Percentiles rank a stretch among this genome's conserved stretches.
Conservation (phyloP, 108 stramenopile species). For the Skeletonema tropicum region DNA sequence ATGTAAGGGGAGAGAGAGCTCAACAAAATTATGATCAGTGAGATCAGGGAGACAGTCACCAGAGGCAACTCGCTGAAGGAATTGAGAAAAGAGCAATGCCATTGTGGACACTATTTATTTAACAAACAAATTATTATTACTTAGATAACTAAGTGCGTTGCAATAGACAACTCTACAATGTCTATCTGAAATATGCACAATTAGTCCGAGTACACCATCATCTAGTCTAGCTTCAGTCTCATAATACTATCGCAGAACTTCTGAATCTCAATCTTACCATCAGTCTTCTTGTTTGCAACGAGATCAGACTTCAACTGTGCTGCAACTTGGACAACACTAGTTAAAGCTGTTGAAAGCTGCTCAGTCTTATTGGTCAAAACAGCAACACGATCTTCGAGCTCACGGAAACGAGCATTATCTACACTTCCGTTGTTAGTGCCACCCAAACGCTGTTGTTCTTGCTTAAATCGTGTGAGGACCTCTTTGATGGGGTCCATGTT, state of each 20-base stretch:
- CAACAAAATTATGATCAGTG: too few relatives aligned
- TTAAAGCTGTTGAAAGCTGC: constrained; percentile 14
- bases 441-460: constrained; percentile 60
- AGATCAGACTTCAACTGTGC: constrained; percentile 48
- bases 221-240: neutral
- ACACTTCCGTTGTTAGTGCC: constrained; percentile 14
- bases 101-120: too few relatives aligned
- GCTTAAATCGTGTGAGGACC: constrained; percentile 79
- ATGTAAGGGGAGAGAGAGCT: too few relatives aligned
- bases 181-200: neutral
- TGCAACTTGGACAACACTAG: constrained; percentile 31
- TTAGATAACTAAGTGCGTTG: too few relatives aligned
- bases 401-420: constrained; percentile 38
- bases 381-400: constrained; percentile 40
- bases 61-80: too few relatives aligned
- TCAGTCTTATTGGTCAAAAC: constrained; percentile 37
- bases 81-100: too few relatives aligned
- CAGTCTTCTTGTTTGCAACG: constrained; percentile 26
- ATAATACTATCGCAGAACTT: constrained; percentile 51
- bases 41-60: too few relatives aligned
- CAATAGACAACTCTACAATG: neutral
- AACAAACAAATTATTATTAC: too few relatives aligned
- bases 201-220: too few relatives aligned
- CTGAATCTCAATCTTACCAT: constrained; percentile 32
- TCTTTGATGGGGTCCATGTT: constrained; percentile 80